Base-by-base conservation (phyloP, 208 protist species). In the Trypanosoma avium region DNA sequence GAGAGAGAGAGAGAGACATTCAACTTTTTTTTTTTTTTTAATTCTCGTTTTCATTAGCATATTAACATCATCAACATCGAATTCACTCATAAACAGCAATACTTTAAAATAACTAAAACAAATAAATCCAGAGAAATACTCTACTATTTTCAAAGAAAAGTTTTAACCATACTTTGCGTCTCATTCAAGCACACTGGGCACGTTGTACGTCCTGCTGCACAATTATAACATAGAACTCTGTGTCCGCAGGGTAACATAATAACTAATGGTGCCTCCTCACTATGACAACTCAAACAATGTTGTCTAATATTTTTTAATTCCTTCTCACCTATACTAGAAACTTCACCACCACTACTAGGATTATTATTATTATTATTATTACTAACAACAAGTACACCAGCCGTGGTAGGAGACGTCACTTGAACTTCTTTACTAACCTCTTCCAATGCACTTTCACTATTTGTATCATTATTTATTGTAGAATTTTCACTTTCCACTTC, bases 191-290 rank as follows among this genome's bases (percentile, higher is more conserved):
- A 96, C 22, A 93, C 77, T n/a, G 90, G 86, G 55, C 88, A 96
- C 42, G 82, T 84, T 19, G 62, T 78, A 15, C 75, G 81, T 27
- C 65, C 63, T 48, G 59, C 67, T n/a, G 74, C 67, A 52, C 90
- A 96, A 17, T 48, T 45, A 26, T 61, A 62, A 63, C 90, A 96
- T 38, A 96, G 42, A n/a, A 88, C 77, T 22, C 82, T 77, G 67
- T 96, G 90, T 19, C 90, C 87, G 46, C 90, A 96, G 4, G 90
- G 90, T 1, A 81, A 30, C 24, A 73, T 72, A 17, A 94, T 73
- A 4, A 89, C 67, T 1, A 94, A 67, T 38, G 74, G 70, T n/a
- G 29, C 36, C 36, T 73, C 72, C 12, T 19, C 62, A 21, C 69
- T 67, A n/a, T 60, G 64, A 52, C 73, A 79, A 42, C 66, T 59